phyloP scores from a whole-genome alignment of 805 yeast genomes.

The Candida mattraensis region DNA sequence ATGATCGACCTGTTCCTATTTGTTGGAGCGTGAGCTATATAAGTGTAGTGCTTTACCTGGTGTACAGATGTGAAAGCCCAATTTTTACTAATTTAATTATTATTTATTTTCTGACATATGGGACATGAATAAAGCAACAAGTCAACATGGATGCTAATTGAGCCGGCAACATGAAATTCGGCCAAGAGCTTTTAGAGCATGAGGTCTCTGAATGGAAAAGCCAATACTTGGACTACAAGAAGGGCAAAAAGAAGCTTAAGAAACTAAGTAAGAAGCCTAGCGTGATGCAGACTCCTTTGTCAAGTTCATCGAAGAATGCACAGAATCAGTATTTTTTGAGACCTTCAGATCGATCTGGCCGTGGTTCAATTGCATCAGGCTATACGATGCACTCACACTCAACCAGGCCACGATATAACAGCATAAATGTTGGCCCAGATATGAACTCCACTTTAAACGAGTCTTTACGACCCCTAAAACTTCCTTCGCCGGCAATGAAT shows the following conservation, averaged over 20 bases:
- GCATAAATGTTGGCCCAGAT: constrained; percentile 4
- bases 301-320: too few species aligned
- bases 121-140: background rate
- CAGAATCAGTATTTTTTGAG: too few species aligned
- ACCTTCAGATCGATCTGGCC: too few species aligned
- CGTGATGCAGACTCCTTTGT: constrained; percentile 3
- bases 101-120: background rate
- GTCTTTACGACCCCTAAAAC: constrained; percentile 20
- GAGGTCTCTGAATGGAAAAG: constrained; percentile 87
- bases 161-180: constrained; percentile 71
- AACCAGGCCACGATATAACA: constrained; percentile 3
- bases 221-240: constrained; percentile 71
- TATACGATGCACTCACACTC: too few species aligned
- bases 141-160: too few species aligned
- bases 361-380: too few species aligned
- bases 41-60: too few species aligned
- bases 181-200: constrained; percentile 63
- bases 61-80: constrained; percentile 6
- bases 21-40: too few species aligned
- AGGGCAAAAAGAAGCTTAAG: constrained; percentile 41
- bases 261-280: constrained; percentile 25
- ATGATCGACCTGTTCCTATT: too few species aligned
- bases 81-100: constrained; percentile 1
- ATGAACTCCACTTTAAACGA: constrained; percentile 3
- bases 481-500: constrained; percentile 30